These are phyloP conservation scores for Phyllosticta citriasiana DNA, from an alignment of 2,329 filamentous ascomycete species.

Conservation along the genomic window DNA sequence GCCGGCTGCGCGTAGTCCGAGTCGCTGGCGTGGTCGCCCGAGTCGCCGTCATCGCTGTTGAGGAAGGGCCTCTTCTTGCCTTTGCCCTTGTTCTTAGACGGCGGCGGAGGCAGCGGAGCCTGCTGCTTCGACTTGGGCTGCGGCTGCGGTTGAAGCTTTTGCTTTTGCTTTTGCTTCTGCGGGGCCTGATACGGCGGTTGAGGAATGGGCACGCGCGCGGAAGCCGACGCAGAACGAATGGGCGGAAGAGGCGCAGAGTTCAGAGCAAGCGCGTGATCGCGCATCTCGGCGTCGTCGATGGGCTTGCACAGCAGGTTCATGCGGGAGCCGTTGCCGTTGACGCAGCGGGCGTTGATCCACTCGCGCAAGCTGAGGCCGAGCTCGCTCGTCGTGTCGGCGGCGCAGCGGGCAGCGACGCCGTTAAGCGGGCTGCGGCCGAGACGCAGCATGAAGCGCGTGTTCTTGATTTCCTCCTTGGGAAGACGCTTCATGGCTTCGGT, in stretches of 20 bases:
- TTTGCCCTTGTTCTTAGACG: background rate
- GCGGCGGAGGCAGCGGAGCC: background rate
- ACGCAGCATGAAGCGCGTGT: conserved; percentile 1
- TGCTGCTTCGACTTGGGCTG: background rate
- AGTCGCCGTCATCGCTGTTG: background rate
- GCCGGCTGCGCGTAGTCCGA: background rate
- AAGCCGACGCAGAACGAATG: background rate
- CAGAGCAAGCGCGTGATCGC: background rate
- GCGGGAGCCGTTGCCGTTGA: background rate
- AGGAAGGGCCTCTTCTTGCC: background rate
- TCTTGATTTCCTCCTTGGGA: background rate
- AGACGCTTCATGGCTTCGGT: conserved; percentile 5
- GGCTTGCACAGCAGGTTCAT: background rate
- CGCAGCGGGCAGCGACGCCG: background rate
- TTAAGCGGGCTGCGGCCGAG: background rate
- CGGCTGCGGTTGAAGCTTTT: background rate
- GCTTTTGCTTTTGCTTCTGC: too few species aligned
- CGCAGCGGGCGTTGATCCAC: background rate
- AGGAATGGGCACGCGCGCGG: background rate
- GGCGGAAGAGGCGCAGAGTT: too few species aligned
- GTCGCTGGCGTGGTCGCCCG: background rate
- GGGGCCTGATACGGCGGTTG: too few species aligned
- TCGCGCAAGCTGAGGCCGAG: background rate
- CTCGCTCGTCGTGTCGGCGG: background rate
- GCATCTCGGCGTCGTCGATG: background rate